Percentiles rank a stretch among this genome's conserved stretches.
These are phyloP conservation scores for Effrenium voratum DNA, from an alignment of 73 alveolate species.

Conservation along the genomic window DNA sequence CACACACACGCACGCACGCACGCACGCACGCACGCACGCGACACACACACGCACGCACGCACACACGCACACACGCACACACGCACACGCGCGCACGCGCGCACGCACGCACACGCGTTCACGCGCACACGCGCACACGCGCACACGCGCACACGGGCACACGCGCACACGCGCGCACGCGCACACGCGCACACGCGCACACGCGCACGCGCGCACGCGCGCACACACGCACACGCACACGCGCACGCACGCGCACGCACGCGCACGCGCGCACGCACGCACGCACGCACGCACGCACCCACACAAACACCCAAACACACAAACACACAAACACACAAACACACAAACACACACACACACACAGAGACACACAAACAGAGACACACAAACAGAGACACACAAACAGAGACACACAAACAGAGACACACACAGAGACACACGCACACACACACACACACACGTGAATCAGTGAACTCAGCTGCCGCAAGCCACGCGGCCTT, in stretches of 20 bases:
- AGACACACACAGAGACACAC: too few species aligned
- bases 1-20: too few species aligned
- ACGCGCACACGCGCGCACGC: background rate
- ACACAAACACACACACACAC: background rate
- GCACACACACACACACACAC: too few species aligned
- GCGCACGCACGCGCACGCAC: background rate
- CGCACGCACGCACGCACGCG: too few species aligned
- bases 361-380: background rate
- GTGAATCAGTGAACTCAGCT: too few species aligned
- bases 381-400: background rate
- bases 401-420: too few species aligned
- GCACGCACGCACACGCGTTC: too few species aligned
- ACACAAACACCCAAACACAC: background rate
- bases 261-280: background rate
- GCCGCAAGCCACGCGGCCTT: too few species aligned
- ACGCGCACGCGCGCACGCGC: background rate
- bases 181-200: background rate
- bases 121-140: background rate
- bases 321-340: background rate
- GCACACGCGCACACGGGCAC: background rate
- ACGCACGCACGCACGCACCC: background rate
- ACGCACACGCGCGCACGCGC: too few species aligned
- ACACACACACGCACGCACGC: too few species aligned
- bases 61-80: too few species aligned
- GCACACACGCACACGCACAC: background rate